Evolutionary conservation across 2,329 filamentous ascomycete genomes (phyloP).

Genomic region (Tolypocladium capitatum): DNA sequence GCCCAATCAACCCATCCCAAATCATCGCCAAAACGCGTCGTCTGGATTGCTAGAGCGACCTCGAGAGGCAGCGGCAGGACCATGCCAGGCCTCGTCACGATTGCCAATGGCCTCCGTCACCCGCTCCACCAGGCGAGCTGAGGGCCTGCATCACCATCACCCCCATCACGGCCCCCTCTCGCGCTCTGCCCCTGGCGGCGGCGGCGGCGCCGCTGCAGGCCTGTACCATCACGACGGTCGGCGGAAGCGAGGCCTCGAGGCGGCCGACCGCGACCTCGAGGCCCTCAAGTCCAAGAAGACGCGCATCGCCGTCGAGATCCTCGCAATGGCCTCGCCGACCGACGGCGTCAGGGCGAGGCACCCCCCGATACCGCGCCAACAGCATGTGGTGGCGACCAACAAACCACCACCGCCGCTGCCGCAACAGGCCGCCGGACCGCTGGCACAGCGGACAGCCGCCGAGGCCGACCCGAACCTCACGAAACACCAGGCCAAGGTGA

Average conservation of each 20-base stretch:
- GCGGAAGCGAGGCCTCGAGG: constrained; percentile 36
- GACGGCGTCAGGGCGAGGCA: constrained; percentile 12
- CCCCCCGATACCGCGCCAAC: constrained; percentile 12
- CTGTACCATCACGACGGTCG: constrained; percentile 17
- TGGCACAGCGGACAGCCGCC: not conserved
- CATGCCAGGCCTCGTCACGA: constrained; percentile 22
- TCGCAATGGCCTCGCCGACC: constrained; percentile 18
- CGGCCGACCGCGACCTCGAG: constrained; percentile 30
- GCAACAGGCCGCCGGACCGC: constrained; percentile 3
- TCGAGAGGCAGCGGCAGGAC: constrained; percentile 14
- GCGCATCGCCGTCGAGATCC: constrained; percentile 40
- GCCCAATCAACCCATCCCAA: not conserved
- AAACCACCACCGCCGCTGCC: constrained; percentile 8
- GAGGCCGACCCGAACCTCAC: constrained; percentile 21
- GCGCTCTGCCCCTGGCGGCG: constrained; percentile 13
- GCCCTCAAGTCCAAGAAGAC: constrained; percentile 33
- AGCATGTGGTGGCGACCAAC: constrained; percentile 2
- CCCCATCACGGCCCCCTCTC: constrained; percentile 10
- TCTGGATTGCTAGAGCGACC: constrained; percentile 1
- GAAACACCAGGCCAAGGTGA: constrained; percentile 44
- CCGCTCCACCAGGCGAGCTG: constrained; percentile 36
- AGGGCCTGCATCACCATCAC: constrained; percentile 26
- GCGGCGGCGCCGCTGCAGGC: constrained; percentile 14
- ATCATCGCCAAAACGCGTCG: constrained; percentile 2
- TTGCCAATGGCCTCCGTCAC: constrained; percentile 38